Evolutionary conservation across 192 early-diverging fungal genomes (phyloP), one percentile per base, ranked within the genome.

Genomic region (Pecoramyces ruminantium): DNA sequence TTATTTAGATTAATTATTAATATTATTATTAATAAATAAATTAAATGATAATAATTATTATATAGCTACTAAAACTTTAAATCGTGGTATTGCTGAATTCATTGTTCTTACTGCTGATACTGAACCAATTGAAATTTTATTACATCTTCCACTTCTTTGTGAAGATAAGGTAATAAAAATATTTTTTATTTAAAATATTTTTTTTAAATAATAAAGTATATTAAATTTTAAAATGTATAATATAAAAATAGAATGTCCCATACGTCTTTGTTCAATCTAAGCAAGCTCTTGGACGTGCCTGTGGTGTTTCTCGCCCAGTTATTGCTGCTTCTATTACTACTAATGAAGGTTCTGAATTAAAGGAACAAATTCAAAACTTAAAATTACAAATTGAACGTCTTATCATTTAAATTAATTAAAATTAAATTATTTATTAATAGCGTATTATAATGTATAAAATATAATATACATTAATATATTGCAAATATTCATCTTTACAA

Each of bases 231-330:
- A n/a, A n/a, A n/a, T n/a, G n/a, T 82, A 21, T 40, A 39, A 29
- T 29, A 51, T 34, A 77, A 79, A 14, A 29, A 28, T n/a, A 88
- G 94, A 99, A 99, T 92, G 97, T 99, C 77, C 97, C 97, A 67
- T 99, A 99, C 86, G 96, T 99, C 39, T 99, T 99, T 86, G 94
- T 99, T 79, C 96, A 95, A 80, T 96, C 95, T 86, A 98, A 97
- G 92, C 92, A 90, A 28, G 96, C 96, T 30, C 89, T 99, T 27
- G 97, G 97, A 81, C 94, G 97, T 87, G 96, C 97, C 38, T 98
- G 96, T 86, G 96, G 97, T 85, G 96, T 99, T 38, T 94, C 95
- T 38, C 93, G 96, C 78, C 86, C 95, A 30, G 96, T 99, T 30
- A 94, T 99, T 84, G 91, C 97, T 78, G 89, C 88, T 85, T 95